Evolutionary conservation across 805 yeast species (phyloP).

Genomic region (Wickerhamomyces rabaulensis): DNA sequence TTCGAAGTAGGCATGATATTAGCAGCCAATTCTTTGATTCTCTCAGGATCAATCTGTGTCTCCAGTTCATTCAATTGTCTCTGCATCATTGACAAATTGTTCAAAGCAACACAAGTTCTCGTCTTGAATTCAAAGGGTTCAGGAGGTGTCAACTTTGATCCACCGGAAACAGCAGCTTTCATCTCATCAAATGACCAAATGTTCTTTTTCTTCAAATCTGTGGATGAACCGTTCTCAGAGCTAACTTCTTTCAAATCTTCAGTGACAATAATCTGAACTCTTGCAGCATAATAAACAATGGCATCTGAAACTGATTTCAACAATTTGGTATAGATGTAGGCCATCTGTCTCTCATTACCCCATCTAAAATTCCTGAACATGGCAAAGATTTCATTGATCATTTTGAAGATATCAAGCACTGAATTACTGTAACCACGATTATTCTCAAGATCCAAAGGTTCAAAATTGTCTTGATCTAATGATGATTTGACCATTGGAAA

Average conservation of each 20-base stretch:
- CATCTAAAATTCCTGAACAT: constrained; percentile 61
- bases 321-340: constrained; percentile 54
- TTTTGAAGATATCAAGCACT: constrained; percentile 59
- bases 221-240: constrained; percentile 16
- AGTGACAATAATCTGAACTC: constrained; percentile 30
- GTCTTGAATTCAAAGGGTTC: constrained; percentile 55
- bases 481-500: constrained; percentile 47
- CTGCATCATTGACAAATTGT: constrained; percentile 53
- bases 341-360: constrained; percentile 58
- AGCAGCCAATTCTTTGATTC: constrained; percentile 31
- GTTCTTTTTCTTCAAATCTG: constrained; percentile 20
- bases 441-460: constrained; percentile 41
- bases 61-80: constrained; percentile 48
- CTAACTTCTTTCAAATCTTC: constrained; percentile 32
- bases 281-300: constrained; percentile 43
- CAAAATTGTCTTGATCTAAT: constrained; percentile 51
- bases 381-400: constrained; percentile 51
- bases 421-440: constrained; percentile 48
- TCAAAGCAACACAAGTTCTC: constrained; percentile 70
- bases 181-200: constrained; percentile 47
- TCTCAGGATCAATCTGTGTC: constrained; percentile 52
- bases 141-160: constrained; percentile 32
- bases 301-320: constrained; percentile 62
- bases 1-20: constrained; percentile 26
- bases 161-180: constrained; percentile 42